Conservation (phyloP, 768 basidiomycete species). For the Podaxis sp. region DNA sequence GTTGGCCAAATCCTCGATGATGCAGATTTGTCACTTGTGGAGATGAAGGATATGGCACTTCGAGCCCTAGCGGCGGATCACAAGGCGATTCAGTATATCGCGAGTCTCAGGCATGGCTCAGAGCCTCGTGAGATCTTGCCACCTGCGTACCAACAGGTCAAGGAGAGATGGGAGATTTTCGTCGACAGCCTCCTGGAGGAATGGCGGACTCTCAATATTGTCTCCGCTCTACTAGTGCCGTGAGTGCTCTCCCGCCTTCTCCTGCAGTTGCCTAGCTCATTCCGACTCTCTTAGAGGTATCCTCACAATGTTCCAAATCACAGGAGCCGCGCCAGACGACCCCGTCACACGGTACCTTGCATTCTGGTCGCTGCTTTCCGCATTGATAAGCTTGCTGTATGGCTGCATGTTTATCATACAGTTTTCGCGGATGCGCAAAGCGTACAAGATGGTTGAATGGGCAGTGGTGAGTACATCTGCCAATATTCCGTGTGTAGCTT, state of each 20-base stretch:
- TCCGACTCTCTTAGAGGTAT: slow-evolving; percentile 23
- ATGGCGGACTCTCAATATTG: background rate
- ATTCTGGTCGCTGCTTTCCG: slow-evolving; percentile 52
- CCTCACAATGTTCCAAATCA: slow-evolving; percentile 31
- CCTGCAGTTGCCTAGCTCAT: background rate
- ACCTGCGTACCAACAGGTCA: background rate
- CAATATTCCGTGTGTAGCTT: background rate
- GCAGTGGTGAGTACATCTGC: slow-evolving; percentile 42
- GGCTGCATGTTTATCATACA: slow-evolving; percentile 62
- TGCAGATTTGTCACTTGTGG: background rate
- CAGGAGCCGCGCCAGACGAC: slow-evolving; percentile 38
- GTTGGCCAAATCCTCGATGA: background rate
- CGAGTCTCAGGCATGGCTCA: background rate
- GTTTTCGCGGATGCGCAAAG: slow-evolving; percentile 62
- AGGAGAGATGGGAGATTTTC: background rate
- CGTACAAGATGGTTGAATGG: slow-evolving; percentile 60
- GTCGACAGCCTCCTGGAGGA: background rate
- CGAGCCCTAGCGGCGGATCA: background rate
- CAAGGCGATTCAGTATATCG: background rate
- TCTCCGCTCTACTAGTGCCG: slow-evolving; percentile 1
- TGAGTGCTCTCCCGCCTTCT: background rate
- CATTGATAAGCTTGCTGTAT: slow-evolving; percentile 57
- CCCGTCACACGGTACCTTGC: slow-evolving; percentile 54
- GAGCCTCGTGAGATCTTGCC: background rate
- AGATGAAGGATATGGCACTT: background rate